Evolutionary conservation across 306 rosid species (phyloP).

Genomic region (Echinosophora koreensis): DNA sequence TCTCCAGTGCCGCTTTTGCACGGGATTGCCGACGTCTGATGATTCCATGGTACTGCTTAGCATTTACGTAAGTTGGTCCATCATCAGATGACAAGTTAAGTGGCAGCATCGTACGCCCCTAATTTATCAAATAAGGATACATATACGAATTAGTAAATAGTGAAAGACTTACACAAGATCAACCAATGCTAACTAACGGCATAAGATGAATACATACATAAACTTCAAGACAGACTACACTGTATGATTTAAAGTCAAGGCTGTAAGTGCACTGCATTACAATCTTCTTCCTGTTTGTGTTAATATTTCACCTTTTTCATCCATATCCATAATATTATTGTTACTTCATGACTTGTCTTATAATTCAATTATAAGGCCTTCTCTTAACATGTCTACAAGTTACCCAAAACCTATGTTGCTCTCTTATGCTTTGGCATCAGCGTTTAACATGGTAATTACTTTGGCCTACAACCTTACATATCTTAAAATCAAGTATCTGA

Average conservation of each 20-base stretch:
- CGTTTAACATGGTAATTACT: not conserved
- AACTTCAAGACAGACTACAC: slow-evolving; percentile 3
- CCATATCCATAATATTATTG: not conserved
- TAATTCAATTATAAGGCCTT: slow-evolving; percentile 1
- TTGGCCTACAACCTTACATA: not conserved
- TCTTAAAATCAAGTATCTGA: slow-evolving; percentile 4
- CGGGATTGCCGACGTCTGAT: slow-evolving; percentile 90
- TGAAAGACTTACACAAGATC: slow-evolving; percentile 1
- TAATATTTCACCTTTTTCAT: not conserved
- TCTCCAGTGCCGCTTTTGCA: slow-evolving; percentile 79
- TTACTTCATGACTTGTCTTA: not conserved
- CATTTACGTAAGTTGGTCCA: slow-evolving; percentile 92
- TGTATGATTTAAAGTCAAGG: slow-evolving; percentile 20
- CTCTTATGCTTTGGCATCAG: not conserved
- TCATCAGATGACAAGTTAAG: slow-evolving; percentile 80
- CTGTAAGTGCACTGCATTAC: slow-evolving; percentile 3
- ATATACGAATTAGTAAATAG: slow-evolving; percentile 44
- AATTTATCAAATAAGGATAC: slow-evolving; percentile 37
- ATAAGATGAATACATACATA: slow-evolving; percentile 17
- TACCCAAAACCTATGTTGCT: not conserved
- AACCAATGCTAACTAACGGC: slow-evolving; percentile 7
- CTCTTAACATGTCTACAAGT: not conserved
- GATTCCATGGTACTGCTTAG: slow-evolving; percentile 97
- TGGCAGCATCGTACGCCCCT: slow-evolving; percentile 98
- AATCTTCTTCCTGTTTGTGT: not conserved